Conservation (phyloP, 2,329 filamentous ascomycete species). For the Fusarium coffeatum region DNA sequence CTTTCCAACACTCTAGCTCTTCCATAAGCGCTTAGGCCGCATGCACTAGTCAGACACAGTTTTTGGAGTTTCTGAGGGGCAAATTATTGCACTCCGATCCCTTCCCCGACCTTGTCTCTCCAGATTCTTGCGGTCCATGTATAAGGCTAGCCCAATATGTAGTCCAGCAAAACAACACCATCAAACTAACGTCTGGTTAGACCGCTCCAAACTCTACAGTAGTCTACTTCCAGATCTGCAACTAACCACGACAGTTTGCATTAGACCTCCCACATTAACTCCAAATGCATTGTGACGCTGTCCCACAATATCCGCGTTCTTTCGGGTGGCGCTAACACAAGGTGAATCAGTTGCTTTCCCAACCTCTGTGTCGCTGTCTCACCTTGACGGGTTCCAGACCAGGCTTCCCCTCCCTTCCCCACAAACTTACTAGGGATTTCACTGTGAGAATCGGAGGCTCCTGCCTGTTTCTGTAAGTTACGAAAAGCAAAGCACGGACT, state of each 20-base stretch:
- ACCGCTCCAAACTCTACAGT: conserved; percentile 4
- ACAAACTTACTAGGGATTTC: not conserved
- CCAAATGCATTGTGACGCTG: conserved; percentile 25
- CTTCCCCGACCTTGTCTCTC: not conserved
- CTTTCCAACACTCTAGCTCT: not conserved
- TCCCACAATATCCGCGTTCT: conserved; percentile 13
- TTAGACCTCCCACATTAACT: not conserved
- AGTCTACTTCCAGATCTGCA: conserved; percentile 8
- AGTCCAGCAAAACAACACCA: not conserved
- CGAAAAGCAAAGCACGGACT: conserved; percentile 5
- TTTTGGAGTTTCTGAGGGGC: not conserved
- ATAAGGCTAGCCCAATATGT: not conserved
- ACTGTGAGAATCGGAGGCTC: conserved; percentile 15
- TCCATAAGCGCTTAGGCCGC: not conserved
- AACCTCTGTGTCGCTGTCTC: conserved; percentile 3
- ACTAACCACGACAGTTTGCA: not conserved
- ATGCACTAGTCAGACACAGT: not conserved
- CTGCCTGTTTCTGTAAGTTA: not conserved
- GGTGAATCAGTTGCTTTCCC: conserved; percentile 10
- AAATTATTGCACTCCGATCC: not conserved
- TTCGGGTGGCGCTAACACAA: not conserved
- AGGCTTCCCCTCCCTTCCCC: not conserved
- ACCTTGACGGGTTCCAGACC: not conserved
- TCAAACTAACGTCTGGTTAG: not conserved
- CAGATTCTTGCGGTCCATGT: not conserved